phyloP scores from a whole-genome alignment of 495 filamentous ascomycete genomes.

The Usnea hakonensis region DNA sequence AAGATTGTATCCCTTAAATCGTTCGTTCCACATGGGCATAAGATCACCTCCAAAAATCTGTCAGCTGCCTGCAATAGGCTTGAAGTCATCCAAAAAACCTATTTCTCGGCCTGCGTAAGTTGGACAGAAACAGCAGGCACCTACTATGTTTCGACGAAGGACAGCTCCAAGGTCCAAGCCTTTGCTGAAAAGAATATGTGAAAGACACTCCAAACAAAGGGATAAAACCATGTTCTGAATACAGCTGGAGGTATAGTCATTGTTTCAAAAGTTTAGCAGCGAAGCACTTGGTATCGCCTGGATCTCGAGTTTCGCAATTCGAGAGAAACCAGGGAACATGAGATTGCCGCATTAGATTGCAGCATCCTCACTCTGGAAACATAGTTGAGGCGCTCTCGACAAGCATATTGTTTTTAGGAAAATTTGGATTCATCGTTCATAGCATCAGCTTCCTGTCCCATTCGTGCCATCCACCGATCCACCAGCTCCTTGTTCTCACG shows the following conservation, averaged over 20 bases:
- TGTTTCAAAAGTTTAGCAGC: not conserved
- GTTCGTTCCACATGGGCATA: constrained; percentile 65
- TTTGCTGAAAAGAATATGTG: constrained; percentile 33
- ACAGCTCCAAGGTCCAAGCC: constrained; percentile 46
- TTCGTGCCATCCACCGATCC: constrained; percentile 82
- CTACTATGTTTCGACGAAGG: constrained; percentile 84
- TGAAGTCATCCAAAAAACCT: constrained; percentile 64
- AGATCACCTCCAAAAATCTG: constrained; percentile 60
- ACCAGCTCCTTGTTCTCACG: constrained; percentile 85
- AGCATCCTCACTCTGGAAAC: not conserved
- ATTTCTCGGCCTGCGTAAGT: constrained; percentile 77
- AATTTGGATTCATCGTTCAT: constrained; percentile 64
- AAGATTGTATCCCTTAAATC: constrained; percentile 78
- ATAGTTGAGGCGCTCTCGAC: not conserved
- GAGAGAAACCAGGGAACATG: constrained; percentile 2
- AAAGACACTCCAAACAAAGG: not conserved
- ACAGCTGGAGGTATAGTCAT: not conserved
- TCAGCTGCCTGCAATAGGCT: constrained; percentile 72
- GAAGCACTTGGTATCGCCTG: not conserved
- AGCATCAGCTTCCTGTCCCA: constrained; percentile 75
- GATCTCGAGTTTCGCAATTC: constrained; percentile 3
- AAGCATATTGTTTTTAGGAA: constrained; percentile 24
- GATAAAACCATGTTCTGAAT: not conserved
- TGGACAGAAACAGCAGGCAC: constrained; percentile 80
- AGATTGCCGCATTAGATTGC: not conserved